Percentiles rank a stretch among this genome's conserved stretches.
These are phyloP conservation scores for Aureobasidium pullulans DNA, from an alignment of 2,329 filamentous ascomycete species.

Conservation along the genomic window DNA sequence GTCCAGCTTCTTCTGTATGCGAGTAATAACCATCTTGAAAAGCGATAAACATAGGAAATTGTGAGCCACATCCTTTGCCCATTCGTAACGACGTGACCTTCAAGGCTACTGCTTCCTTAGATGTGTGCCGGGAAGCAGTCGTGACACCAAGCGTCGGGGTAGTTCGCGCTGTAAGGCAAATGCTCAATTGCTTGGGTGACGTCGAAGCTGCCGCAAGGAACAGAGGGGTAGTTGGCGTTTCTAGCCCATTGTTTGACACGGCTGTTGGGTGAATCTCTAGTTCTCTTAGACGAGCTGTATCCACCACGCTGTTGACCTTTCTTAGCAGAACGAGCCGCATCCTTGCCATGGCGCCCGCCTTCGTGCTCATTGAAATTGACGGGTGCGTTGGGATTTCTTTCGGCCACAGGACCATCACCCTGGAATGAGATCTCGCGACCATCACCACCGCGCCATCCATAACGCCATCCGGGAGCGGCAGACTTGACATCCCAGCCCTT, in stretches of 20 bases:
- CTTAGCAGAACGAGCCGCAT: background rate
- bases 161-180: background rate
- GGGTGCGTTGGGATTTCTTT: slow-evolving; percentile 22
- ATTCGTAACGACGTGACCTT: background rate
- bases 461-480: slow-evolving; percentile 18
- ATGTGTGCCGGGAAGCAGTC: slow-evolving; percentile 7
- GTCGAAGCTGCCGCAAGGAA: slow-evolving; percentile 16
- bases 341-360: background rate
- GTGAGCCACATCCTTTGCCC: background rate
- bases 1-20: background rate
- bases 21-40: background rate
- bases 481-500: slow-evolving; percentile 16
- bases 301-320: background rate
- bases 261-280: background rate
- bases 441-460: slow-evolving; percentile 29
- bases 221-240: slow-evolving; percentile 1
- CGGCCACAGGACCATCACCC: slow-evolving; percentile 26
- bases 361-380: slow-evolving; percentile 17
- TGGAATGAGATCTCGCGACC: slow-evolving; percentile 29
- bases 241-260: slow-evolving; percentile 12
- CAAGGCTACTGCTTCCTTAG: background rate
- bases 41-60: background rate
- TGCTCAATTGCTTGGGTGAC: slow-evolving; percentile 15
- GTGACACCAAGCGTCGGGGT: slow-evolving; percentile 14
- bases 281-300: background rate